phyloP scores from a whole-genome alignment of 441 rosid genomes.

The Gossypium gossypioides region DNA sequence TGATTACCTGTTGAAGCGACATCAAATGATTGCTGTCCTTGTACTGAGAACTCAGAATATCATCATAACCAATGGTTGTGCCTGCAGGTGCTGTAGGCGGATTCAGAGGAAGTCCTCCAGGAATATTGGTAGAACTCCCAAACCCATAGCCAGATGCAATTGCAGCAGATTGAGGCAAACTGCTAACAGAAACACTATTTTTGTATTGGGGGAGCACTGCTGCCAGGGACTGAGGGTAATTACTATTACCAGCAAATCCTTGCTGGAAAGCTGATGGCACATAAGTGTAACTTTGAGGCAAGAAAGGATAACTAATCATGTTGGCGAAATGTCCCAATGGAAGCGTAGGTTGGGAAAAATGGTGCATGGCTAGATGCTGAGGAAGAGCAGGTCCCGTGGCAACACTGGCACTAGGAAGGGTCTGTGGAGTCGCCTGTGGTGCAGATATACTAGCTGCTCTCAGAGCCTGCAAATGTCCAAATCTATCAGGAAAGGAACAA shows the following conservation, averaged over 20 bases:
- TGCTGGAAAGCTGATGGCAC: constrained; percentile 95
- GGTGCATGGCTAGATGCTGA: constrained; percentile 85
- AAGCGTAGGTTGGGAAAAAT: constrained; percentile 79
- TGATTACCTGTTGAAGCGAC: constrained; percentile 75
- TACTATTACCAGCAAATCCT: constrained; percentile 62
- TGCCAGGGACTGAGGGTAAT: constrained; percentile 83
- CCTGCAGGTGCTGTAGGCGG: constrained; percentile 60
- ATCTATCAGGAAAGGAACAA: constrained; percentile 14
- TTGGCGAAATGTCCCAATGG: constrained; percentile 78
- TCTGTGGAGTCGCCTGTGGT: constrained; percentile 57
- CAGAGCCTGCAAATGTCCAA: constrained; percentile 35
- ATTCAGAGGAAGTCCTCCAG: constrained; percentile 59
- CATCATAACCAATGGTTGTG: constrained; percentile 57
- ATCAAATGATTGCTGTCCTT: constrained; percentile 66
- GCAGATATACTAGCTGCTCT: constrained; percentile 54
- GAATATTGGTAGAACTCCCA: constrained; percentile 63
- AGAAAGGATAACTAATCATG: constrained; percentile 77
- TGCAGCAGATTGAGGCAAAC: constrained; percentile 82
- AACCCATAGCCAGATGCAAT: constrained; percentile 83
- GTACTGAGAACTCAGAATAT: constrained; percentile 72
- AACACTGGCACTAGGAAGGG: constrained; percentile 44
- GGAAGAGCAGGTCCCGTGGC: constrained; percentile 79
- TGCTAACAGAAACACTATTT: constrained; percentile 62
- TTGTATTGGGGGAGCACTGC: constrained; percentile 84
- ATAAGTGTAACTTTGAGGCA: constrained; percentile 86